Conservation (phyloP, 768 basidiomycete genomes). For the Phanerochaete carnosa region DNA sequence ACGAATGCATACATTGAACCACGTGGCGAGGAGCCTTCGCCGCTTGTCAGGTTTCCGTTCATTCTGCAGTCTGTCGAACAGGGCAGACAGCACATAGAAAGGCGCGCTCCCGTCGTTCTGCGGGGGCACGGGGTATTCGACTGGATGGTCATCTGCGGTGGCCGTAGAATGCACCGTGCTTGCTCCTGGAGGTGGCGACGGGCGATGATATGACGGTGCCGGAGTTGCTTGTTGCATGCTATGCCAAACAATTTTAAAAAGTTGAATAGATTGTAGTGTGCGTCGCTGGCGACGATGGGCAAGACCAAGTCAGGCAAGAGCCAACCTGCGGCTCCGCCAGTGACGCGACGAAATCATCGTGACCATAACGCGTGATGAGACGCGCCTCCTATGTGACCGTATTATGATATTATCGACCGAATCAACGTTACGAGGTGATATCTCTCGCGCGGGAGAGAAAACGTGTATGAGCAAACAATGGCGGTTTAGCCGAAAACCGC, state of each 20-base stretch:
- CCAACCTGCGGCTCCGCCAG: not conserved
- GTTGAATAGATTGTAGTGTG: not conserved
- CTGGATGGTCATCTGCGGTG: constrained; percentile 17
- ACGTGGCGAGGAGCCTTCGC: constrained; percentile 62
- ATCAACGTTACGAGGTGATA: too few species aligned
- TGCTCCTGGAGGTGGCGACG: constrained; percentile 34
- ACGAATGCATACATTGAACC: constrained; percentile 68
- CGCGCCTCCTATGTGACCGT: not conserved
- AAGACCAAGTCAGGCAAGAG: not conserved
- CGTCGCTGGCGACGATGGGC: not conserved
- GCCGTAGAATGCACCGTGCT: not conserved
- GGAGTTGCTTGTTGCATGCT: constrained; percentile 49
- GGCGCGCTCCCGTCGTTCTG: constrained; percentile 67
- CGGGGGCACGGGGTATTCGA: constrained; percentile 51
- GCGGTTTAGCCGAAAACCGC: too few species aligned
- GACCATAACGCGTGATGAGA: not conserved
- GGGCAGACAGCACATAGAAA: constrained; percentile 59
- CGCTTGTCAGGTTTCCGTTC: constrained; percentile 76
- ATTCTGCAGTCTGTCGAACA: constrained; percentile 73
- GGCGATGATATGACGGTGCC: constrained; percentile 56
- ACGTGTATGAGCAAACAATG: too few species aligned
- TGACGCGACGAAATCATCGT: not conserved
- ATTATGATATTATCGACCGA: too few species aligned
- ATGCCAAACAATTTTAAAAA: not conserved
- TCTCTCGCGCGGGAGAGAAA: too few species aligned